phyloP scores from a whole-genome alignment of 306 rosid species.

The Inga laurina region DNA sequence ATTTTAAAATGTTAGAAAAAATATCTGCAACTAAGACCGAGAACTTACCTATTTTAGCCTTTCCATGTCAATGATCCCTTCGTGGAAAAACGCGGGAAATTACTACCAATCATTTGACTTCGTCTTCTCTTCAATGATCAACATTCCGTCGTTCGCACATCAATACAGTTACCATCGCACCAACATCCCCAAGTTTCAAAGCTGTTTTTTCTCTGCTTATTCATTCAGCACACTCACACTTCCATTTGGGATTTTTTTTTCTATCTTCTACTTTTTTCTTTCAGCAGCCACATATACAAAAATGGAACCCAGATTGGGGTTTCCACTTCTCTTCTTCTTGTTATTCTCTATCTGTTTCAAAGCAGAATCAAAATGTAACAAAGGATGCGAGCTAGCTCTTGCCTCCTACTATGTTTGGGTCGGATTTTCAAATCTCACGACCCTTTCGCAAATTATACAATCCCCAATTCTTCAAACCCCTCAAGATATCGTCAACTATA shows the following conservation, averaged over 20 bases:
- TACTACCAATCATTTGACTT: background rate
- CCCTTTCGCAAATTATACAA: constrained; percentile 33
- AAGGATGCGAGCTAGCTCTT: constrained; percentile 52
- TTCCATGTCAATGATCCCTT: background rate
- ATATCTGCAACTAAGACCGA: too few relatives aligned
- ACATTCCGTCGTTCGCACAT: too few relatives aligned
- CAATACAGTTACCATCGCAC: too few relatives aligned
- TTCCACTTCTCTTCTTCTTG: constrained; percentile 15
- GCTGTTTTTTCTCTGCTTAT: background rate
- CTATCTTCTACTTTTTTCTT: background rate
- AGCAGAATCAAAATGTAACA: constrained; percentile 53
- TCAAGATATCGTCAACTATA: constrained; percentile 40
- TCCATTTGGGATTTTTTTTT: background rate
- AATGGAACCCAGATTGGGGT: constrained; percentile 17
- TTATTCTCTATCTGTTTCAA: background rate
- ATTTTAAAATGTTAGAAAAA: too few relatives aligned
- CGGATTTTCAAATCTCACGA: constrained; percentile 19
- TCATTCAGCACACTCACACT: constrained; percentile 2
- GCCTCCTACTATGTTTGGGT: constrained; percentile 53
- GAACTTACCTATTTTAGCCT: too few relatives aligned
- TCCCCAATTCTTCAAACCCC: constrained; percentile 7
- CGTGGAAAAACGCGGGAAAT: background rate
- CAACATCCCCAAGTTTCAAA: background rate
- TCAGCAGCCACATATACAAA: background rate
- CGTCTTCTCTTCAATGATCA: background rate